Percentiles rank a stretch among this genome's conserved stretches.
phyloP scores from a whole-genome alignment of 129 eudicot genomes.

The Sambucus nigra region DNA sequence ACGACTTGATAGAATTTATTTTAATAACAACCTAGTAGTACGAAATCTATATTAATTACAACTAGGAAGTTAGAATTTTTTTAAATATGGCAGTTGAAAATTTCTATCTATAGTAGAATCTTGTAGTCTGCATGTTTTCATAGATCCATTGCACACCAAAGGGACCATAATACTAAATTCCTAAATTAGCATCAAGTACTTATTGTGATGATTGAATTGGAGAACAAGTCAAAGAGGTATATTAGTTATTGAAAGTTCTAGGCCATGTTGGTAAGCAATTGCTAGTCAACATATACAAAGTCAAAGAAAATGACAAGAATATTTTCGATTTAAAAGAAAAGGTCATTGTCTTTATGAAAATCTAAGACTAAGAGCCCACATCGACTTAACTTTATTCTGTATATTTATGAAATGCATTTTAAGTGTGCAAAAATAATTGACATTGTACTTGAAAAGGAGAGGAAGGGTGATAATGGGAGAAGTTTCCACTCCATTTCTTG shows the following conservation, averaged over 20 bases:
- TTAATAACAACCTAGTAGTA: too few species aligned
- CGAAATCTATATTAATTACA: too few species aligned
- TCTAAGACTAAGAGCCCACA: background rate
- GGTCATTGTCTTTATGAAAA: conserved; percentile 1
- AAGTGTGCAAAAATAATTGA: conserved; percentile 1
- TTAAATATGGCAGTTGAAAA: too few species aligned
- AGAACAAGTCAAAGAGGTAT: background rate
- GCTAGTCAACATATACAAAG: conserved; percentile 5
- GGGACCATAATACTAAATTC: too few species aligned
- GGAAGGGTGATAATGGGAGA: background rate
- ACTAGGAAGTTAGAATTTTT: too few species aligned
- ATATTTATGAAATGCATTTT: background rate
- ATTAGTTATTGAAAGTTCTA: background rate
- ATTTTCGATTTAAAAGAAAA: background rate
- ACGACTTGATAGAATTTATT: too few species aligned
- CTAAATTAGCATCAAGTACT: background rate
- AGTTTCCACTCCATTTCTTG: conserved; percentile 2
- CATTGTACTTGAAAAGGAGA: background rate
- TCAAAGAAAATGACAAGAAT: background rate
- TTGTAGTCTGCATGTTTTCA: too few species aligned
- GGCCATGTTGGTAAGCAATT: conserved; percentile 1
- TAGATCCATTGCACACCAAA: too few species aligned
- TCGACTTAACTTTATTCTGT: background rate
- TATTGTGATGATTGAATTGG: background rate
- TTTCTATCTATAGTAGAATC: too few species aligned